Base-by-base conservation (phyloP, 495 filamentous ascomycete genomes). In the Penicillium coffeae region DNA sequence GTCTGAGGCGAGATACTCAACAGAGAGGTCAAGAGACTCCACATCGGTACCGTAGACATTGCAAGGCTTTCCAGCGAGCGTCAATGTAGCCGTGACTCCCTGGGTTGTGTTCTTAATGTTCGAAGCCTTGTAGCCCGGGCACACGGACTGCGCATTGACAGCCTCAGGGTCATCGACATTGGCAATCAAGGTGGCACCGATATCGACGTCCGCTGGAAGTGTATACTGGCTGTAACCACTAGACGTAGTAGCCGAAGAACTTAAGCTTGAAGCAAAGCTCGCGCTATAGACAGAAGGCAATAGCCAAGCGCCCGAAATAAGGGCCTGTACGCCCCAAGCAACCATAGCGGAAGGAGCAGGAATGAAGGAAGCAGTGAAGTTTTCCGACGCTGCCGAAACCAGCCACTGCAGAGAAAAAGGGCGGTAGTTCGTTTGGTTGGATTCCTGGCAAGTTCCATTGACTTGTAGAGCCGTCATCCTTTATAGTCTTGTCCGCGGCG, bases 151-250 rank as follows among this genome's bases (percentile, higher is more conserved):
- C 1, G 84, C 78, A 62, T 89, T 69, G 42, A 86, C 69, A 13
- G 89, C 88, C 27, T 86, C 38, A 8, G 87, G 83, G 53, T 91
- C 87, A 35, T 82, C 55, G 58, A 91, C 78, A 57, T 89, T 72
- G 30, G 89, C 85, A 20, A 89, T 65, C 27, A 89, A 50, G 14
- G 74, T 68, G 15, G 65, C 75, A 33, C 86, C 86, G 30, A 65
- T 45, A 48, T 83, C 78, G 7, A 76, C 80, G 32, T 62, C 58
- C 12, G 80, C 68, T 7, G 85, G 83, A 7, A 87, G 70, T 2
- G 80, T 83, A 62, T 78, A 84, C 10, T 75, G 65, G 2, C 59
- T 41, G 21, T 51, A 54, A 53, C 38, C 8, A 19, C 16, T 32
- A 8, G 22, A 15, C 14, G 40, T 43, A 12, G 21, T 32, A 33